A percentile compares a stretch with the other conserved stretches of the same genome.
Conservation (phyloP, 306 rosid genomes). For the Alnus rubra region DNA sequence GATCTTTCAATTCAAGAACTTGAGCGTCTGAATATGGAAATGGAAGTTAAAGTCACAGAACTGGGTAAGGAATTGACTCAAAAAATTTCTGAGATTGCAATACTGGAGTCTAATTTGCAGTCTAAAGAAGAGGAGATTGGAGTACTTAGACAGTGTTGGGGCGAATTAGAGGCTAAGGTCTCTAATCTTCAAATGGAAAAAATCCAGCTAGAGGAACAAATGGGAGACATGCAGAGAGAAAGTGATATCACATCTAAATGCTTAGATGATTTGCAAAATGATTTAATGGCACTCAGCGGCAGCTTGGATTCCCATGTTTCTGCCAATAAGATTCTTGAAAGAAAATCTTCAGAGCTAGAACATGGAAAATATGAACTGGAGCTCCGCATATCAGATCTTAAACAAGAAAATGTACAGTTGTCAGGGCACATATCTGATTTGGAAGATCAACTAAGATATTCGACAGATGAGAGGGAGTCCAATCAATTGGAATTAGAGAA, state of each 20-base stretch:
- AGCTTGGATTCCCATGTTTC: slow-evolving; percentile 27
- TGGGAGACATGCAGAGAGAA: slow-evolving; percentile 32
- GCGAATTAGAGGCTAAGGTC: slow-evolving; percentile 44
- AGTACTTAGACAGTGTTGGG: slow-evolving; percentile 32
- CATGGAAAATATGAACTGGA: slow-evolving; percentile 40
- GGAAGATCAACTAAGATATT: slow-evolving; percentile 48
- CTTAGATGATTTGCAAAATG: slow-evolving; percentile 25
- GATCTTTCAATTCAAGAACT: slow-evolving; percentile 33
- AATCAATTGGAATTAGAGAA: slow-evolving; percentile 45
- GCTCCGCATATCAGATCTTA: slow-evolving; percentile 38
- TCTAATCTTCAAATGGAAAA: slow-evolving; percentile 44
- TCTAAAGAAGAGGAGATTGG: slow-evolving; percentile 42
- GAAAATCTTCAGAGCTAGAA: slow-evolving; percentile 14
- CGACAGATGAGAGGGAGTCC: slow-evolving; percentile 46
- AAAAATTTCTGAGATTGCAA: slow-evolving; percentile 35
- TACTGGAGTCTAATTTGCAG: slow-evolving; percentile 41
- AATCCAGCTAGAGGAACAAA: slow-evolving; percentile 38
- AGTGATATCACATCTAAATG: slow-evolving; percentile 21
- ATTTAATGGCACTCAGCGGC: slow-evolving; percentile 20
- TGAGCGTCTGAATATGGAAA: slow-evolving; percentile 35
- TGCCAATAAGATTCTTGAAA: slow-evolving; percentile 18
- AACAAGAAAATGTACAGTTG: slow-evolving; percentile 50
- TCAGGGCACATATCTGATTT: slow-evolving; percentile 40
- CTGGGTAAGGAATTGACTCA: slow-evolving; percentile 31
- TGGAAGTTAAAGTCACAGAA: slow-evolving; percentile 39